Conservation (phyloP, 306 rosid genomes). For the Cicer chorassanicum region DNA sequence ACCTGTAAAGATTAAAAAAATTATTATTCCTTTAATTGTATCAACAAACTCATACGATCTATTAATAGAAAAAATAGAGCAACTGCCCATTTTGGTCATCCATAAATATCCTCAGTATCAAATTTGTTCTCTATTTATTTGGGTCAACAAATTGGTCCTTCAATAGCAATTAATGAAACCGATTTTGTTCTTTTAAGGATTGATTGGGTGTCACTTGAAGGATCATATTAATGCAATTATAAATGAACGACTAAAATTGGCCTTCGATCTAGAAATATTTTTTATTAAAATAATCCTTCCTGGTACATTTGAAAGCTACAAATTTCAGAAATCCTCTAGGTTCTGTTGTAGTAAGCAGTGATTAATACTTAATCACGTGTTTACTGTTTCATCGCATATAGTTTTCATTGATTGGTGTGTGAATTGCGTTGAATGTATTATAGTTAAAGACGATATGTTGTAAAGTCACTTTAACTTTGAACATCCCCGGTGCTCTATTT, state of each 20-base stretch:
- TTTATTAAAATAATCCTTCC: background rate
- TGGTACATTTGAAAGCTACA: background rate
- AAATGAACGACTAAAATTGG: background rate
- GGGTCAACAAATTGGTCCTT: background rate
- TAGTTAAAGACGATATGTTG: too few species aligned
- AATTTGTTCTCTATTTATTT: conserved; percentile 9
- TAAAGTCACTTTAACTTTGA: too few species aligned
- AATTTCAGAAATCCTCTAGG: background rate
- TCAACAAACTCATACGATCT: conserved; percentile 29
- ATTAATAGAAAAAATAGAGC: conserved; percentile 3
- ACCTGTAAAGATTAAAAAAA: conserved; percentile 70
- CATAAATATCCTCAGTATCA: background rate
- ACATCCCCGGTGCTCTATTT: too few species aligned
- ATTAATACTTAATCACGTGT: background rate
- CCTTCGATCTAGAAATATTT: background rate
- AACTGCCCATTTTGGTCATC: conserved; percentile 11
- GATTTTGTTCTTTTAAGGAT: background rate
- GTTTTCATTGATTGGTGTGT: too few species aligned
- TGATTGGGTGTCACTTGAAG: conserved; percentile 3
- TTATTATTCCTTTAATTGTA: conserved; percentile 33
- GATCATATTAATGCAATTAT: conserved; percentile 13
- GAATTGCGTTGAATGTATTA: too few species aligned
- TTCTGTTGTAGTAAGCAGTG: background rate
- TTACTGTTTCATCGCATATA: too few species aligned
- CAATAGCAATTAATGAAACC: conserved; percentile 26